Evolutionary conservation across 2,329 filamentous ascomycete species (phyloP), one percentile per base, ranked within the genome.

Genomic region (Fusarium sarcochroum): DNA sequence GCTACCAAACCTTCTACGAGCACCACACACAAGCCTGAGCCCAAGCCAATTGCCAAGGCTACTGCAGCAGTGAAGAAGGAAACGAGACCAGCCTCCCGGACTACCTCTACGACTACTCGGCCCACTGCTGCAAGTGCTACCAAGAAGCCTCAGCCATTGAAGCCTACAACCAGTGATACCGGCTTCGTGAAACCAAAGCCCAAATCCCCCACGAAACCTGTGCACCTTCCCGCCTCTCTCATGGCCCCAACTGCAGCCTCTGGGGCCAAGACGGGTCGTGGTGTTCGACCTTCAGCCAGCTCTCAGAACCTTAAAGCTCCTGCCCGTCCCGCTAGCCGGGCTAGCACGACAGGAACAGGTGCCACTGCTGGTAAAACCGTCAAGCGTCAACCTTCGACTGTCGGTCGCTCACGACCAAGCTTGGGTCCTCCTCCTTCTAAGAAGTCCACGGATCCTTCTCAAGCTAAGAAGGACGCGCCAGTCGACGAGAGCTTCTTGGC

Each of bases 401-500:
- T 83, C 30, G 79, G 77, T 59, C 81, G 81, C 38, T 73, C 81
- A 27, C 80, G 85, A 42, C 85, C 86, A 5, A 88, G 87, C 70
- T 68, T 90, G 18, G 87, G 87, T 3, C 86, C 83, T 4, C 87
- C 88, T 9, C 86, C 87, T 9, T 86, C 87, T 4, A 90, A 88
- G 77, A 89, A 86, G 68, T 38, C 62, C 5, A 23, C 68, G 5
- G 56, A 69, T 17, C 56, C 54, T 1, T 20, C 61, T 15, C 76
- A 82, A 11, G 80, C 85, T 8, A 85, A 85, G 70, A 82, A 84
- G 63, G 82, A 86, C 25, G 83, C 82, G 46, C 85, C 86, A 18
- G 83, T 91, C 2, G 90, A 93, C 67, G 90, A 92, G 68, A 80
- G 88, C 15, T 94, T 94, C 79, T 80, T 94, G 25, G 91, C 91